Evolutionary conservation across 306 rosid genomes (phyloP).

Genomic region (Begonia fuchsioides): DNA sequence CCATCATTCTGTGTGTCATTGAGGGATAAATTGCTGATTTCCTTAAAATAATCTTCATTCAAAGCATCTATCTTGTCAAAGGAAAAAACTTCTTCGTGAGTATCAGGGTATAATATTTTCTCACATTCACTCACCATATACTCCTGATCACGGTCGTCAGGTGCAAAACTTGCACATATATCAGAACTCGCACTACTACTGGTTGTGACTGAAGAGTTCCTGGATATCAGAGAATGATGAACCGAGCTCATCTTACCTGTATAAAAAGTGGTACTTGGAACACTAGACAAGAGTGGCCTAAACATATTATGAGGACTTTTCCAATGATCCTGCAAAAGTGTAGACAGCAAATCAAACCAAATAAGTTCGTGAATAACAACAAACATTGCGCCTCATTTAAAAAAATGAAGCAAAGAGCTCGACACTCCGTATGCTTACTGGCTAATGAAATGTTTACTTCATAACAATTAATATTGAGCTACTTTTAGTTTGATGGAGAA

Average conservation of each 20-base stretch:
- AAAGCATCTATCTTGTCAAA: slow-evolving; percentile 59
- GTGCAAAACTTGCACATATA: slow-evolving; percentile 36
- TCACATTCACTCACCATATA: slow-evolving; percentile 42
- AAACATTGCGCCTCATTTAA: neutral
- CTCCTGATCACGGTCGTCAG: slow-evolving; percentile 51
- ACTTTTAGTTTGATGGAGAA: no score
- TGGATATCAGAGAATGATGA: slow-evolving; percentile 53
- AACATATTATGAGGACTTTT: slow-evolving; percentile 79
- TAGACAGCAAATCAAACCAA: slow-evolving; percentile 6
- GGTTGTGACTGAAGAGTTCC: slow-evolving; percentile 66
- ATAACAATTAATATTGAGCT: no score
- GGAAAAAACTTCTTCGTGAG: slow-evolving; percentile 51
- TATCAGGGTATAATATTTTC: slow-evolving; percentile 34
- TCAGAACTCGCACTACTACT: slow-evolving; percentile 68
- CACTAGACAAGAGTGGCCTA: slow-evolving; percentile 85
- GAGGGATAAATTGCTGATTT: slow-evolving; percentile 15
- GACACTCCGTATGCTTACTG: neutral
- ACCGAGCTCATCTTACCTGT: slow-evolving; percentile 50
- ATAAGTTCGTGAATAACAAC: slow-evolving; percentile 8
- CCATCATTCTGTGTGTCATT: slow-evolving; percentile 12
- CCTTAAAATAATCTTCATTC: slow-evolving; percentile 24
- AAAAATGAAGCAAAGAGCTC: neutral
- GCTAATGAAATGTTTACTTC: no score
- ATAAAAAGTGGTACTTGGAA: slow-evolving; percentile 63
- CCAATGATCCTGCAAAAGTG: slow-evolving; percentile 46